Conservation (phyloP, 768 basidiomycete genomes). For the Pleurotus giganteus region DNA sequence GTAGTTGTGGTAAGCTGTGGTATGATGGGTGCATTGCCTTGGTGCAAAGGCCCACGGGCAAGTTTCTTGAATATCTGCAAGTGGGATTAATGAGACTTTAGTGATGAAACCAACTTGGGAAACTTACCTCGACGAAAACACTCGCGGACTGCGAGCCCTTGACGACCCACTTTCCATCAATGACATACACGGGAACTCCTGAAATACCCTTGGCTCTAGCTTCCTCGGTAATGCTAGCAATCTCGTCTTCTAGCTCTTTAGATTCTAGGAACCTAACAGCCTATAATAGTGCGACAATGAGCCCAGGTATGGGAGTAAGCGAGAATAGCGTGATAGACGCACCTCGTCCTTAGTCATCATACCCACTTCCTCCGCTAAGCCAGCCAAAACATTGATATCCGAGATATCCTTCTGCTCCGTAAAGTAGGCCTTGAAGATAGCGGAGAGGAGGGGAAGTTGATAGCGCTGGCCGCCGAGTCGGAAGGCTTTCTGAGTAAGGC, state of each 20-base stretch:
- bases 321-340: too few relatives aligned
- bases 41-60: conserved; percentile 5
- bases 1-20: not conserved
- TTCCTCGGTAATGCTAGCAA: conserved; percentile 58
- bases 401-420: conserved; percentile 64
- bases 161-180: conserved; percentile 76
- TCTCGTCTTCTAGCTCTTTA: conserved; percentile 62
- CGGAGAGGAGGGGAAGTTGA: conserved; percentile 55
- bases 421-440: conserved; percentile 65
- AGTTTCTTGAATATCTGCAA: conserved; percentile 35
- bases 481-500: conserved; percentile 69
- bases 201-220: conserved; percentile 67
- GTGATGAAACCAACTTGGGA: not conserved
- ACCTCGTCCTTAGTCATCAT: conserved; percentile 65
- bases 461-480: conserved; percentile 55
- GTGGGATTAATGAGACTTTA: conserved; percentile 8
- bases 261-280: conserved; percentile 63
- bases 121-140: conserved; percentile 62
- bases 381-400: conserved; percentile 55
- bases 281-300: too few relatives aligned
- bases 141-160: conserved; percentile 73
- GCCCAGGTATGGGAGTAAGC: too few relatives aligned
- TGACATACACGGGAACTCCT: conserved; percentile 79
- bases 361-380: conserved; percentile 51
- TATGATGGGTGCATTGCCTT: not conserved